Conservation (phyloP, 2,329 filamentous ascomycete species). For the Reticulascus tulasneorum region DNA sequence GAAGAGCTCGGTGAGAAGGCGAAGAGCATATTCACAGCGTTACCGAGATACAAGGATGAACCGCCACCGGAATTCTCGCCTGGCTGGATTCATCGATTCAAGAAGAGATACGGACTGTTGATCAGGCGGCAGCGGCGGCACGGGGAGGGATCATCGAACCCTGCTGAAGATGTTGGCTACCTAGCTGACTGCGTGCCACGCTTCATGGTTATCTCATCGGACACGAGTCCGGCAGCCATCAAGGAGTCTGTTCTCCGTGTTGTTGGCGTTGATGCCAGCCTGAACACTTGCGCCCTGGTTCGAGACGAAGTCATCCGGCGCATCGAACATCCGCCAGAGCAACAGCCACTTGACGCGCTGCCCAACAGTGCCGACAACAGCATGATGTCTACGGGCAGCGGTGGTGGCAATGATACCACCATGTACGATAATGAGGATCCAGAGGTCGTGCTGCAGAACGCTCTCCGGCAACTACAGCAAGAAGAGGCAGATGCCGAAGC, state of each 20-base stretch:
- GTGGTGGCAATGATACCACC: constrained; percentile 52
- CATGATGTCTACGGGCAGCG: constrained; percentile 19
- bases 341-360: constrained; percentile 15
- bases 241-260: constrained; percentile 53
- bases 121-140: constrained; percentile 53
- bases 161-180: constrained; percentile 55
- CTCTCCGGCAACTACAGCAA: constrained; percentile 54
- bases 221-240: constrained; percentile 58
- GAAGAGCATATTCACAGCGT: constrained; percentile 53
- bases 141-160: constrained; percentile 41
- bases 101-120: constrained; percentile 58
- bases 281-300: constrained; percentile 52
- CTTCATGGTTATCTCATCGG: constrained; percentile 53
- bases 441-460: constrained; percentile 56
- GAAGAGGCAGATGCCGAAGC: constrained; percentile 56
- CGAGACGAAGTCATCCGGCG: constrained; percentile 53
- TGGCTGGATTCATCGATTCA: constrained; percentile 62
- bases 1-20: constrained; percentile 61
- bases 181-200: constrained; percentile 57
- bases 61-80: constrained; percentile 58
- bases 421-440: constrained; percentile 50
- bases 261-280: constrained; percentile 50
- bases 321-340: constrained; percentile 3
- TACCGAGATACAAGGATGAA: constrained; percentile 59
- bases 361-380: constrained; percentile 12